phyloP scores from a whole-genome alignment of 257 asterid genomes.

The Solanum verrucosum region DNA sequence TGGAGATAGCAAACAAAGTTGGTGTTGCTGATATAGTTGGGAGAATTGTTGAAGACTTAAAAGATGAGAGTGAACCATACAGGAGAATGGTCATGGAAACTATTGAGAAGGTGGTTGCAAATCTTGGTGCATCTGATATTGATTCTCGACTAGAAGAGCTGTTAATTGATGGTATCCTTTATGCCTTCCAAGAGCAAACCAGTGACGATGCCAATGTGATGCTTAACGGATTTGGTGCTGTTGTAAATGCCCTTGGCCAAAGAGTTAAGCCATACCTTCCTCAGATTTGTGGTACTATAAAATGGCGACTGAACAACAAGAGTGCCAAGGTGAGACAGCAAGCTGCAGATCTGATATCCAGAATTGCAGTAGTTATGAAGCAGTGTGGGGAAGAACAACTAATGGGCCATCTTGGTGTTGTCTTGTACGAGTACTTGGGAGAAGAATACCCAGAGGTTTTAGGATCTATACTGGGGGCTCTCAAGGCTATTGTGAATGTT shows the following conservation, averaged over 20 bases:
- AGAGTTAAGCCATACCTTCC: slow-evolving; percentile 86
- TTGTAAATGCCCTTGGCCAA: slow-evolving; percentile 84
- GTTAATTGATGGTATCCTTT: slow-evolving; percentile 75
- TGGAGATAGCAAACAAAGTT: slow-evolving; percentile 85
- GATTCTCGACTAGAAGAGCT: slow-evolving; percentile 82
- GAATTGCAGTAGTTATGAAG: slow-evolving; percentile 89
- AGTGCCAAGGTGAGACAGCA: slow-evolving; percentile 90
- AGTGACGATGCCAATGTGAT: slow-evolving; percentile 91
- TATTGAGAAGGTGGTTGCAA: slow-evolving; percentile 85
- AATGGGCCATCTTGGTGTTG: slow-evolving; percentile 96
- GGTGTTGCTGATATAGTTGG: slow-evolving; percentile 91
- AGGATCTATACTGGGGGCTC: slow-evolving; percentile 85
- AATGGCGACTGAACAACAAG: slow-evolving; percentile 87
- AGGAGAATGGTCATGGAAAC: slow-evolving; percentile 98
- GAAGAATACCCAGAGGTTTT: slow-evolving; percentile 91
- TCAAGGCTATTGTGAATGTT: slow-evolving; percentile 84
- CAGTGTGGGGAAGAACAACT: slow-evolving; percentile 86
- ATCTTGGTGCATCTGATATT: slow-evolving; percentile 82
- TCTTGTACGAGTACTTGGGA: slow-evolving; percentile 72
- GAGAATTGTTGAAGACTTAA: slow-evolving; percentile 75
- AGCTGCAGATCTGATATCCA: slow-evolving; percentile 82
- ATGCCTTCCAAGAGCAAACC: slow-evolving; percentile 93
- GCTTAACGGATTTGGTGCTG: slow-evolving; percentile 95
- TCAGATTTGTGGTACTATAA: slow-evolving; percentile 89
- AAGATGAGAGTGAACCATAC: slow-evolving; percentile 91